Conservation (phyloP, 2,329 filamentous ascomycete species). For the Thielaviopsis populi region DNA sequence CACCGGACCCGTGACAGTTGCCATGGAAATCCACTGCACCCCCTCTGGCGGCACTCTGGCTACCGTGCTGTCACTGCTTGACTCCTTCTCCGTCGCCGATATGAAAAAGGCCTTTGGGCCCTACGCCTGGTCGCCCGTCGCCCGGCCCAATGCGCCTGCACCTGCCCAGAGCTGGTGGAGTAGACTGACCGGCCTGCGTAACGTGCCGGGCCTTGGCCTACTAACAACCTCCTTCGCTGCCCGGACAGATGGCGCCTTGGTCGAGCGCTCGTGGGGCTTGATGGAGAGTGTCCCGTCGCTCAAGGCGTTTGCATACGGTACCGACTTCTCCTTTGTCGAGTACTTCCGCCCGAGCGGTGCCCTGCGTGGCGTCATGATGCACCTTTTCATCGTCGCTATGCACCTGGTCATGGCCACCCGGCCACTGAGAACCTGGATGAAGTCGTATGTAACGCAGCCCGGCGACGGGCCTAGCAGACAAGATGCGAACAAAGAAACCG, state of each 20-base stretch:
- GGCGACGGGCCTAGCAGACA: conserved; percentile 41
- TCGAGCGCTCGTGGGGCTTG: conserved; percentile 50
- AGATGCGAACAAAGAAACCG: conserved; percentile 39
- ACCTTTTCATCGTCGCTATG: conserved; percentile 33
- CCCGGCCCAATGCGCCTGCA: conserved; percentile 25
- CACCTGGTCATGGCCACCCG: conserved; percentile 31
- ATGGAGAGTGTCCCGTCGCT: conserved; percentile 31
- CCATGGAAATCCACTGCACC: conserved; percentile 30
- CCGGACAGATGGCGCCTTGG: conserved; percentile 36
- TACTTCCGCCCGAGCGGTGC: conserved; percentile 37
- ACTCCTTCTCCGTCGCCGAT: conserved; percentile 36
- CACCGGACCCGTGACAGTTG: conserved; percentile 40
- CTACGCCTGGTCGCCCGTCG: conserved; percentile 43
- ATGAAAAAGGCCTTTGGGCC: conserved; percentile 33
- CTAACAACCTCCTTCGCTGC: conserved; percentile 38
- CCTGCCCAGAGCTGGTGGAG: conserved; percentile 28
- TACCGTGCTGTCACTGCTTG: conserved; percentile 47
- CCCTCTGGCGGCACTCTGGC: conserved; percentile 54
- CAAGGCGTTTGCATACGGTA: conserved; percentile 38
- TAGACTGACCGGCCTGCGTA: conserved; percentile 34
- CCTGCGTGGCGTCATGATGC: conserved; percentile 34
- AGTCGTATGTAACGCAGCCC: conserved; percentile 34
- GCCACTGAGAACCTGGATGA: conserved; percentile 32
- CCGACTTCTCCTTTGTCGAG: conserved; percentile 45
- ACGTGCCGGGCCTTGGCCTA: conserved; percentile 37